Conservation (phyloP, 257 asterid genomes). For the Nicotiana undulata region DNA sequence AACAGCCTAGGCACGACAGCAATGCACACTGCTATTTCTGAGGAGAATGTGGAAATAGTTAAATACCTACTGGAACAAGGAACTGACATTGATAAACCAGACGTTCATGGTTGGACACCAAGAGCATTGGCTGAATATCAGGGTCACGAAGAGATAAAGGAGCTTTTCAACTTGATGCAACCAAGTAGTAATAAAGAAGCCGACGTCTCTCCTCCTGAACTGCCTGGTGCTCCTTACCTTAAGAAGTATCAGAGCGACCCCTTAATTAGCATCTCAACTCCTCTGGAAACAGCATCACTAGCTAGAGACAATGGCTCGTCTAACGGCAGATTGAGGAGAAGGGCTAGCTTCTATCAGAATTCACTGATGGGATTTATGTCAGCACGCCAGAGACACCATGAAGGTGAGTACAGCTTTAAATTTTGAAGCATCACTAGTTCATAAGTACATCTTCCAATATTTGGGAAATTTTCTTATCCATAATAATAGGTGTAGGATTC, state of each 20-base stretch:
- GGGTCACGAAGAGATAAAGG: conserved; percentile 50
- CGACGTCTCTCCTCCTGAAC: conserved; percentile 3
- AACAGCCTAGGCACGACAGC: conserved; percentile 55
- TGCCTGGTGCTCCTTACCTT: conserved; percentile 29
- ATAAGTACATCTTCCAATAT: neutral
- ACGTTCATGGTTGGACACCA: conserved; percentile 61
- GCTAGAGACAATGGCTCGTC: conserved; percentile 2
- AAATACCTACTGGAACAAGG: conserved; percentile 56
- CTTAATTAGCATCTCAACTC: conserved; percentile 12
- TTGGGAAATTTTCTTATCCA: neutral
- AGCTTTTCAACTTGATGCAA: conserved; percentile 29
- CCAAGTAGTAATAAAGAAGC: conserved; percentile 1
- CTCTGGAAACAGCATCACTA: conserved; percentile 1
- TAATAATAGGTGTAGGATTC: neutral
- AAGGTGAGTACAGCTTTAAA: conserved; percentile 27
- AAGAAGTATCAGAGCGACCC: conserved; percentile 60
- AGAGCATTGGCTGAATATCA: conserved; percentile 59
- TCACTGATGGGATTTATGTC: conserved; percentile 74
- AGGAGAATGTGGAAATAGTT: conserved; percentile 51
- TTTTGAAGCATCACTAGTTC: neutral
- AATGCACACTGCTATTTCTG: conserved; percentile 58
- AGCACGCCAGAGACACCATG: conserved; percentile 26
- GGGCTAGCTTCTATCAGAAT: conserved; percentile 30
- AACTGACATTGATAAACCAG: conserved; percentile 51
- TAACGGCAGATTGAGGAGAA: conserved; percentile 14